phyloP scores from a whole-genome alignment of 345 rosid genomes.

The Psidium friedrichsthalianum region DNA sequence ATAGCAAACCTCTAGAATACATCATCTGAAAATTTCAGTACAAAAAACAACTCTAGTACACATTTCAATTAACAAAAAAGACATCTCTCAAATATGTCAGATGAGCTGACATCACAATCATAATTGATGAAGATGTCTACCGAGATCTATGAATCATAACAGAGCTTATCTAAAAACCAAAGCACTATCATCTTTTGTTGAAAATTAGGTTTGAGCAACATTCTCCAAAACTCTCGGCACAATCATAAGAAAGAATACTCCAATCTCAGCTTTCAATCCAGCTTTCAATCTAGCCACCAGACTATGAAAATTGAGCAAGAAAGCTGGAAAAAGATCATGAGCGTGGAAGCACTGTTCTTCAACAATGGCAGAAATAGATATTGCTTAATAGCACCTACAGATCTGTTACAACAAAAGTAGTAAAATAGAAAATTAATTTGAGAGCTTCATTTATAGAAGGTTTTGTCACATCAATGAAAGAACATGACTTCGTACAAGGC shows the following conservation, averaged over 20 bases:
- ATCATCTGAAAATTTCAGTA: too few species aligned
- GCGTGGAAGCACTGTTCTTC: slow-evolving; percentile 95
- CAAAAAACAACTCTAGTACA: too few species aligned
- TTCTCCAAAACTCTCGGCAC: slow-evolving; percentile 93
- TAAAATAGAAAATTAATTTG: not conserved
- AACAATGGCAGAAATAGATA: slow-evolving; percentile 86
- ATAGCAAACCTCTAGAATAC: too few species aligned
- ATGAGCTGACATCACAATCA: slow-evolving; percentile 98
- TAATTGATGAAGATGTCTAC: slow-evolving; percentile 98
- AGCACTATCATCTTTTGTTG: slow-evolving; percentile 99
- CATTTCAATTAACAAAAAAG: too few species aligned
- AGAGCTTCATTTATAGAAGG: not conserved
- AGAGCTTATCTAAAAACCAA: slow-evolving; percentile 91
- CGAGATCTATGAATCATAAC: slow-evolving; percentile 90
- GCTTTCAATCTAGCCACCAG: slow-evolving; percentile 96
- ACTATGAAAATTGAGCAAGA: slow-evolving; percentile 99
- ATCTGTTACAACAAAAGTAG: slow-evolving; percentile 48
- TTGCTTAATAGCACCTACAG: slow-evolving; percentile 96
- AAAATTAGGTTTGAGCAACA: slow-evolving; percentile 95
- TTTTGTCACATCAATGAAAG: not conserved
- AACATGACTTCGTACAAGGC: not conserved
- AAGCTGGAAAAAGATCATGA: slow-evolving; percentile 97
- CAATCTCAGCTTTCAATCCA: slow-evolving; percentile 99
- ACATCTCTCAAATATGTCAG: slow-evolving; percentile 92
- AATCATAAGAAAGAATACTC: slow-evolving; percentile 99